Conservation (phyloP, 2,329 filamentous ascomycete genomes). For the Ambrosiella cleistominuta region DNA sequence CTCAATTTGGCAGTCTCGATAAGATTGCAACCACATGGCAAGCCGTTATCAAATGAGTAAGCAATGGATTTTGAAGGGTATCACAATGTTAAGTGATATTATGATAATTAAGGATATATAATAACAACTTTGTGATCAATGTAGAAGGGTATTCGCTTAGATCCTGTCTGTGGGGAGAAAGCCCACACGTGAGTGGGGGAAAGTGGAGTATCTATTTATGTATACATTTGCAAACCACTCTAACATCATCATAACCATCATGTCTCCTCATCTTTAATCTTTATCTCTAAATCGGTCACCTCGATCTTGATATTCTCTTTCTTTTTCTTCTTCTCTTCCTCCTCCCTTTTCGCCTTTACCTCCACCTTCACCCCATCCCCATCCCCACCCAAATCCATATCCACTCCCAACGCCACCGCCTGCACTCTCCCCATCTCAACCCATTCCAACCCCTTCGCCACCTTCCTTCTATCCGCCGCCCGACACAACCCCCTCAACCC, state of each 20-base stretch:
- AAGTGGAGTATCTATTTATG: background rate
- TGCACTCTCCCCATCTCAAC: constrained; percentile 17
- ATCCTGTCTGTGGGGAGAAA: background rate
- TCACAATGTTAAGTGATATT: background rate
- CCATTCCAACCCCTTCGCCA: constrained; percentile 37
- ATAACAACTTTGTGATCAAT: background rate
- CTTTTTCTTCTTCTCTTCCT: constrained; percentile 13
- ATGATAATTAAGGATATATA: background rate
- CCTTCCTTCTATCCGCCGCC: constrained; percentile 48
- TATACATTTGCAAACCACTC: background rate
- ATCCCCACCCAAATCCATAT: constrained; percentile 15
- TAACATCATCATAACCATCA: background rate
- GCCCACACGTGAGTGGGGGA: background rate
- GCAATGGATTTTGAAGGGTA: background rate
- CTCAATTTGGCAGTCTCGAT: too few relatives aligned
- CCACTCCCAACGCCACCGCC: constrained; percentile 16
- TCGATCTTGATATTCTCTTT: constrained; percentile 7
- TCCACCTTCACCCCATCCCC: constrained; percentile 16
- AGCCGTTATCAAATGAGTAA: background rate
- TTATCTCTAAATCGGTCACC: background rate
- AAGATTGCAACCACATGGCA: background rate
- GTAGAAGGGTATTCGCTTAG: background rate
- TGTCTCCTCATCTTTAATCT: background rate
- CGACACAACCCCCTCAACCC: constrained; percentile 60
- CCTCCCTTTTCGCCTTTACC: constrained; percentile 17